These are phyloP conservation scores for Oryza meridionalis DNA, from an alignment of 176 grass and related monocot species.

Conservation along the genomic window DNA sequence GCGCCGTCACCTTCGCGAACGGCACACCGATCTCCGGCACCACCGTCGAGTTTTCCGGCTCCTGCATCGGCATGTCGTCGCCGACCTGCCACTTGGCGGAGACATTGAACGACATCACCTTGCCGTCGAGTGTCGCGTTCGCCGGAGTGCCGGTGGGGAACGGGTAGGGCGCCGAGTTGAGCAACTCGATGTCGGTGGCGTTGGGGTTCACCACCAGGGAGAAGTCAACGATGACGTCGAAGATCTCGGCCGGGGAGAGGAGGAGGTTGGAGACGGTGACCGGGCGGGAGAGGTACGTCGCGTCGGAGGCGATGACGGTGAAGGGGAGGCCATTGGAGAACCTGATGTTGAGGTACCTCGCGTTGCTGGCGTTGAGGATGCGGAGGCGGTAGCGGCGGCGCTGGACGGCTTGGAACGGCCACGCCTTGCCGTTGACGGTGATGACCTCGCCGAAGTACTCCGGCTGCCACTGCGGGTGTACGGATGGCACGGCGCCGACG, in stretches of 20 bases:
- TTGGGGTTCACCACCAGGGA: too few relatives aligned
- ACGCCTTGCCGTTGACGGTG: constrained; percentile 64
- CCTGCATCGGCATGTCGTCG: neutral
- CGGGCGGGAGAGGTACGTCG: neutral
- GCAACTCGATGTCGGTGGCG: constrained; percentile 25
- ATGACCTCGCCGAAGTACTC: constrained; percentile 62
- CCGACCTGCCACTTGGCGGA: neutral
- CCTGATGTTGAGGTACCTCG: neutral
- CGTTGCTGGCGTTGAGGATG: constrained; percentile 83
- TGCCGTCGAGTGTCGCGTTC: constrained; percentile 10
- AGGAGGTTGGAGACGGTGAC: too few relatives aligned
- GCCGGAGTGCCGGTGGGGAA: constrained; percentile 20
- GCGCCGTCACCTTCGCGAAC: constrained; percentile 28
- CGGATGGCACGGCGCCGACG: neutral
- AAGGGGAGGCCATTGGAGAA: too few relatives aligned
- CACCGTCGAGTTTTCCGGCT: constrained; percentile 35
- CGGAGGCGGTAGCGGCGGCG: constrained; percentile 64
- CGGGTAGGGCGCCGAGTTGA: constrained; percentile 43
- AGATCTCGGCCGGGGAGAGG: too few relatives aligned
- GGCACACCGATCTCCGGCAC: constrained; percentile 17
- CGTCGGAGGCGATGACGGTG: neutral
- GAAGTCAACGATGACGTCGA: too few relatives aligned
- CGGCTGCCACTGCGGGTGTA: constrained; percentile 55
- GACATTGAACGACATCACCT: constrained; percentile 49
- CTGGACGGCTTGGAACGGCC: constrained; percentile 44